Base-by-base conservation (phyloP, 192 early-diverging fungal genomes). In the Piromyces sp. region DNA sequence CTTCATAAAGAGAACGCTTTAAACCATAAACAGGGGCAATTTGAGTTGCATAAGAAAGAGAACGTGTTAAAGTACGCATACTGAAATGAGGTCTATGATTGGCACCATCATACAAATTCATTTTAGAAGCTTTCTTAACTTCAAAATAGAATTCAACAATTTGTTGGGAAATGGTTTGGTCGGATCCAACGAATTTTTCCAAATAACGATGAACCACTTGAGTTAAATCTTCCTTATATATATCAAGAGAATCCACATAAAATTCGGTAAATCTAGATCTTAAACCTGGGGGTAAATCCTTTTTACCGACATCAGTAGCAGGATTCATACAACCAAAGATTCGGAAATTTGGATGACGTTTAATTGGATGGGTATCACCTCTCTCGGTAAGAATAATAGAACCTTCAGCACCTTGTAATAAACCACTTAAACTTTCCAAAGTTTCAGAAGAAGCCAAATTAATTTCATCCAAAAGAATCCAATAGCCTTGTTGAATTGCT, bases 321-420 rank as follows among this genome's bases (percentile, higher is more conserved):
- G 98, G 98, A 85, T 99, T 99, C 97, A 99, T 99, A 86, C 98
- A 99, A 4, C 94, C 95, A 86, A 99, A 98, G 6, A 99, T 87
- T 6, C 98, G 88, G 88, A 99, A 99, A 51, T 93, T 93, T 13
- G 93, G 92, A 85, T 99, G 98, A 78, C 98, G 91, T 13, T 88
- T 84, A 13, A 99, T 88, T 14, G 94, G 94, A 82, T 92, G 88
- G n/a, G 89, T 91, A 84, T 96, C 96, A 33, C 97, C 98, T 29
- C 95, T 92, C 82, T 99, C 98, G 7, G 97, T 91, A 79, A 99
- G 87, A 17, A 97, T 84, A 38, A 99, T 84, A 38, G 95, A 94
- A 14, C 95, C 94, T 16, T 90, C 84, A 11, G 93, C 89, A 80
- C 90, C 89, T 85, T 97, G 95, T 81, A 99, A 85, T 58, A 99